Evolutionary conservation across 768 basidiomycete species (phyloP), one percentile per base, ranked within the genome.

Genomic region (Xerocomus brunneocitrinus): DNA sequence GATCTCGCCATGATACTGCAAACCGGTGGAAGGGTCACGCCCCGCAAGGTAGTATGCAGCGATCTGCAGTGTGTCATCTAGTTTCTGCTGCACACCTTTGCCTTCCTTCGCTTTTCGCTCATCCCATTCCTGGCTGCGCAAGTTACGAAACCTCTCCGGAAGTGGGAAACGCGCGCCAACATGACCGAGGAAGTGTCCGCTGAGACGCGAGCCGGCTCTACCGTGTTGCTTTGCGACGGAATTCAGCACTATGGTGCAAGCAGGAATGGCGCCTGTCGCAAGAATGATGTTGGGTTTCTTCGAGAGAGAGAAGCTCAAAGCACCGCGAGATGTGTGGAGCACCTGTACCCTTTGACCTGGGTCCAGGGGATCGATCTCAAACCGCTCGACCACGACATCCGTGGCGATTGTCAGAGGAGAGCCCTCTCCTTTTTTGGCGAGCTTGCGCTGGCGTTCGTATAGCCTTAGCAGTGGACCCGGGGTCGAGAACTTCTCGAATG

Each of bases 401-500:
- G 58, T 55, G 9, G 47, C 61, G 5, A 63, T 63, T 28, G 44
- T 62, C 16, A 62, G 51, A 10, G 61, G 61, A 43, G 47, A 45
- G 7, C 61, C 61, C 4, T 47, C 25, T 9, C 47, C 53, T 25
- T 10, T 31, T 36, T 48, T 50, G 31, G 52, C 52, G 25, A 52
- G 55, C 27, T 44, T 36, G 35, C 53, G 61, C 28, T 61, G 60
- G 31, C 51, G 47, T 31, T 62, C 56, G 35, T 49, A 57, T 27
- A 61, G 30, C 2, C 39, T 41, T 5, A 61, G 19, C 31, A 61
- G 47, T 25, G 60, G 60, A 14, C 60, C 60, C 8, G 56, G 52
- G 12, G 57, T 59, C 36, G 58, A 51, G 42, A 59, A 52, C 57
- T 62, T 62, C 28, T 59, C 61, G 27, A 63, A 62, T 8, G 31